Base-by-base conservation (phyloP, 169 alveolate genomes). In the Babesia gibsoni region DNA sequence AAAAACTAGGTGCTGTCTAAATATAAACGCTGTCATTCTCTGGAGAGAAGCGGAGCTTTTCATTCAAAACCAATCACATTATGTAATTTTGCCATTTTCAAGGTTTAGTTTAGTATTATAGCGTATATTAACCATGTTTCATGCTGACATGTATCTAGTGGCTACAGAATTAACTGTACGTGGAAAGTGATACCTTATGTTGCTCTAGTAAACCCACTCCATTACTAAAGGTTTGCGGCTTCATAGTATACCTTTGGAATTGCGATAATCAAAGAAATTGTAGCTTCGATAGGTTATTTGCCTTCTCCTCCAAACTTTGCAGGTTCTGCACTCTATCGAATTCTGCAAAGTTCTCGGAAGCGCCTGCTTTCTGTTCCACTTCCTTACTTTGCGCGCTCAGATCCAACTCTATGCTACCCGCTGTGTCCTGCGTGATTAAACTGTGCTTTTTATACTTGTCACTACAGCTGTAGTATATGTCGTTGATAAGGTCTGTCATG, bases 391-490 rank as follows among this genome's bases (percentile, higher is more conserved):
- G 46, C 39, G 16, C 63, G 23, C 32, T 29, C 6, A 50, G 18
- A 18, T 42, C 59, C 29, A 32, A 30, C 52, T 12, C 54, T 3
- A 18, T 12, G 4, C 39, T 67, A 9, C 35, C 48, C 22, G 39
- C 65, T 16, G 32, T 72, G 20, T 52, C 70, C 12, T 59, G 67
- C 22, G 83, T 29, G 48, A 79, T 37, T 18, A 79, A 18, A 25
- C 67, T 43, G 73, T 79, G 88, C 50, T 79, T 52, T 27, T 67
- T 59, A 39, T 79, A 79, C 67, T 69, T 67, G 12, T 69, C 83
- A 46, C 84, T 69, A 54, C 42, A 52, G 66, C 58, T 79, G 77
- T 79, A 64, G 56, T 68, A 79, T 2, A 64, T 52, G 42, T 79
- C 88, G 36, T 42, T 54, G 53, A 69, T 49, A 33, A 79, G 57